Percentiles rank a stretch among this genome's conserved stretches.
Evolutionary conservation across 257 asterid genomes (phyloP).

Genomic region (Gardenia jasminoides): DNA sequence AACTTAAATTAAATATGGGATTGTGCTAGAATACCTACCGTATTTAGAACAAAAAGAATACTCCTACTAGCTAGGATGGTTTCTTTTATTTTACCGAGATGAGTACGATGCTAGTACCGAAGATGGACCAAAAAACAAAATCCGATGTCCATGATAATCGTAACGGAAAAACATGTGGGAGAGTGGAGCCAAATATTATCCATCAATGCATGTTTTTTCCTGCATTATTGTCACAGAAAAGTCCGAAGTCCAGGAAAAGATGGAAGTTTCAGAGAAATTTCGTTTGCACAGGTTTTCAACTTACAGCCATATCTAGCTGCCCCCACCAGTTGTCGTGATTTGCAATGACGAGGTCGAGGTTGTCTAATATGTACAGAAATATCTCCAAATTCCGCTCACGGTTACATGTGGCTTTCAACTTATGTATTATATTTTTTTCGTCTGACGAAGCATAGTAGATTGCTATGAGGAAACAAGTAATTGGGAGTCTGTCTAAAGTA

Average conservation of each 20-base stretch:
- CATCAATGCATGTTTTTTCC: neutral
- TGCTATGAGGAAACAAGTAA: too few relatives aligned
- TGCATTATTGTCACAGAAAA: neutral
- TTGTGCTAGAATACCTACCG: too few relatives aligned
- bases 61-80: too few relatives aligned
- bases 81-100: neutral
- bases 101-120: neutral
- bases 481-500: too few relatives aligned
- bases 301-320: neutral
- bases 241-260: neutral
- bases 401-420: too few relatives aligned
- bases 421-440: too few relatives aligned
- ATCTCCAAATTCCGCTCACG: neutral
- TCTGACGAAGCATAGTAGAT: too few relatives aligned
- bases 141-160: neutral
- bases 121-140: neutral
- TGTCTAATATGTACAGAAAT: neutral
- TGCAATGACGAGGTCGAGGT: neutral
- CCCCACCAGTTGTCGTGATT: constrained; percentile 12
- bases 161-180: neutral
- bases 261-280: constrained; percentile 21
- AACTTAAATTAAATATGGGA: neutral
- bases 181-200: neutral
- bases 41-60: neutral
- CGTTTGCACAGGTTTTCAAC: neutral